These are phyloP conservation scores for Buxus sempervirens DNA, from an alignment of 164 flowering plant genomes.

Conservation along the genomic window DNA sequence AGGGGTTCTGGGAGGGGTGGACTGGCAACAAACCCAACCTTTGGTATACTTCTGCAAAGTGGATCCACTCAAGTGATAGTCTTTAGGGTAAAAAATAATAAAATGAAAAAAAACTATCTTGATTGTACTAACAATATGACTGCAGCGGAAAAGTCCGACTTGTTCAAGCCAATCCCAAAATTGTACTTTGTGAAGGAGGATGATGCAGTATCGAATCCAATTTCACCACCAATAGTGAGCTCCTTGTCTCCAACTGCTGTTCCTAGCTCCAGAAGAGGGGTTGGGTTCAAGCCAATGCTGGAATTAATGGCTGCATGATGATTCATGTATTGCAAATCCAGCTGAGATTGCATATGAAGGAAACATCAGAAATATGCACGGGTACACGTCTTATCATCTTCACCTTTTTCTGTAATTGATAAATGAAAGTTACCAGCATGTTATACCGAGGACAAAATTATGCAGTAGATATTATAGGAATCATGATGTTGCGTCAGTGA, in stretches of 20 bases:
- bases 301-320: conserved; percentile 55
- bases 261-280: conserved; percentile 55
- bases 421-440: too few relatives aligned
- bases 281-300: conserved; percentile 69
- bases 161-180: conserved; percentile 61
- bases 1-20: too few relatives aligned
- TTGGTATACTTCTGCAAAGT: too few relatives aligned
- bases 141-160: conserved; percentile 64
- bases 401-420: too few relatives aligned
- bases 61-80: too few relatives aligned
- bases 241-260: conserved; percentile 56
- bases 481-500: too few relatives aligned
- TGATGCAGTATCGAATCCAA: conserved; percentile 65
- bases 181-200: conserved; percentile 58
- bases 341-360: conserved; percentile 31
- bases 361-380: neutral
- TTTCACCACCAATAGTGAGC: conserved; percentile 60
- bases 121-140: conserved; percentile 49
- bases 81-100: too few relatives aligned
- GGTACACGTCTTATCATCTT: too few relatives aligned
- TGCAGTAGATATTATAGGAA: too few relatives aligned
- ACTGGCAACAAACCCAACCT: too few relatives aligned
- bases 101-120: too few relatives aligned
- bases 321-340: conserved; percentile 66
- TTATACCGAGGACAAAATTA: too few relatives aligned